A percentile compares a stretch with the other conserved stretches of the same genome.
These are phyloP conservation scores for Mychonastes homosphaera DNA, from an alignment of 139 green algal species.

Conservation along the genomic window DNA sequence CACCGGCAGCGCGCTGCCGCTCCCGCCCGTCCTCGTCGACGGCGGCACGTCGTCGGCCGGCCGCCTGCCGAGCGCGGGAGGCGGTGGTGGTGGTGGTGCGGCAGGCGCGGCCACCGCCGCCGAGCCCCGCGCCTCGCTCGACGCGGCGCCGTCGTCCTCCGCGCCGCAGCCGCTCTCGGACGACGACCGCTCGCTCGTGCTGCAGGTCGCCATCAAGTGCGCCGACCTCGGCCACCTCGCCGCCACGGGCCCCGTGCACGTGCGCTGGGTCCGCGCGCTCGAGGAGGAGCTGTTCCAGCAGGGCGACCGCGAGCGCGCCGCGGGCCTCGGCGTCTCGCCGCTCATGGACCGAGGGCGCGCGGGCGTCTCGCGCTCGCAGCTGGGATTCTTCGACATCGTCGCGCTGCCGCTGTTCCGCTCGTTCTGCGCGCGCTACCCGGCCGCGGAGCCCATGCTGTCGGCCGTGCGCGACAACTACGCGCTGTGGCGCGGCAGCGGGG, in stretches of 20 bases:
- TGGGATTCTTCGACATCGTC: conserved; percentile 61
- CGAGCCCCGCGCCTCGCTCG: too few species aligned
- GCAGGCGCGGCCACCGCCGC: too few species aligned
- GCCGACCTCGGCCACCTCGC: conserved; percentile 49
- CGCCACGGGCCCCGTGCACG: conserved; percentile 32
- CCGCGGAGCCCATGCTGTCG: conserved; percentile 38
- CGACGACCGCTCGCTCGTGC: conserved; percentile 27
- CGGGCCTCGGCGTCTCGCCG: conserved; percentile 30
- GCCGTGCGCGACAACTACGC: conserved; percentile 44
- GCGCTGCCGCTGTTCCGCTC: conserved; percentile 45
- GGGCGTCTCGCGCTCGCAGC: conserved; percentile 46
- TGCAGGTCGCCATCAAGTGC: conserved; percentile 48
- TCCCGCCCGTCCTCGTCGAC: too few species aligned
- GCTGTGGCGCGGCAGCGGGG: too few species aligned
- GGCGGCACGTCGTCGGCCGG: too few species aligned
- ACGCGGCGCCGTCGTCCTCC: too few species aligned
- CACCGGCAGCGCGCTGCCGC: too few species aligned
- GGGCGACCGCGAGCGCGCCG: conserved; percentile 40
- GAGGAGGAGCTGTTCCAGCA: conserved; percentile 56
- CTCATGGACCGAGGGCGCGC: conserved; percentile 49
- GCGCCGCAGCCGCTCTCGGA: conserved; percentile 36
- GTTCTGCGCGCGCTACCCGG: conserved; percentile 22
- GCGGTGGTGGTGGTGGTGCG: too few species aligned
- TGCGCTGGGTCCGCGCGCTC: conserved; percentile 44
- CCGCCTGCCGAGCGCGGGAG: too few species aligned